phyloP scores from a whole-genome alignment of 2,329 filamentous ascomycete genomes.

The Verticillium alfalfae region DNA sequence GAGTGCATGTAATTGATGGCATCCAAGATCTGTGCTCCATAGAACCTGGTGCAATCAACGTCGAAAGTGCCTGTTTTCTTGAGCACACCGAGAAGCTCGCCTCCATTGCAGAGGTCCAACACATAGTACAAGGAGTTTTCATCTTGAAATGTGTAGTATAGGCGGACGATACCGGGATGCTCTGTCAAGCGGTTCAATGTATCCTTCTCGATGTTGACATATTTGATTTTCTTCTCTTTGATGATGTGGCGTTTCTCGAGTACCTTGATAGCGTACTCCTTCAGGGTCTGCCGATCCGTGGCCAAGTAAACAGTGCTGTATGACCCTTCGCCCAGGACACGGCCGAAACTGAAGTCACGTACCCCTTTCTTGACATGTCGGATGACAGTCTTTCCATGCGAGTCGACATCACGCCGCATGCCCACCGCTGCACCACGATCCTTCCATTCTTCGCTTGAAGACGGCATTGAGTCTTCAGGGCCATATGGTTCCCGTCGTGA shows the following conservation, averaged over 20 bases:
- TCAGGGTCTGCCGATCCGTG: constrained; percentile 86
- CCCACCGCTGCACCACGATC: constrained; percentile 87
- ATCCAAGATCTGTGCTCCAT: constrained; percentile 92
- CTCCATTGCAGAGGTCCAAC: constrained; percentile 84
- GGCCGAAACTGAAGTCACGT: constrained; percentile 90
- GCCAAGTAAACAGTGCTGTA: constrained; percentile 95
- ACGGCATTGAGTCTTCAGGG: constrained; percentile 35
- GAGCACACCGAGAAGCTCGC: constrained; percentile 84
- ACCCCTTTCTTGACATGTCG: constrained; percentile 94
- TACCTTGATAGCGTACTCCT: constrained; percentile 97
- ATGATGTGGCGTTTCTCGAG: constrained; percentile 98
- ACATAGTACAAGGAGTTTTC: constrained; percentile 96
- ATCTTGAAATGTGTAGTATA: constrained; percentile 99
- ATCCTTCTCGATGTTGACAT: constrained; percentile 99
- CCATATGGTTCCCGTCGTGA: constrained; percentile 21
- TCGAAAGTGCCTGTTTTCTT: constrained; percentile 96
- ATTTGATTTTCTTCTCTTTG: constrained; percentile 99
- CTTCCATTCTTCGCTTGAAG: constrained; percentile 88
- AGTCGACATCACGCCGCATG: constrained; percentile 76
- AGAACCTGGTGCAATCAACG: constrained; percentile 89
- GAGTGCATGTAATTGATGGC: constrained; percentile 98
- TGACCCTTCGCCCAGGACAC: constrained; percentile 87
- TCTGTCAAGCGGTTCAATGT: constrained; percentile 94
- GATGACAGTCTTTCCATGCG: constrained; percentile 74
- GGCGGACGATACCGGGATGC: constrained; percentile 89